A percentile compares a stretch with the other conserved stretches of the same genome.
These are phyloP conservation scores for Arachnomyces sp. DNA, from an alignment of 2,329 filamentous ascomycete species.

Conservation along the genomic window DNA sequence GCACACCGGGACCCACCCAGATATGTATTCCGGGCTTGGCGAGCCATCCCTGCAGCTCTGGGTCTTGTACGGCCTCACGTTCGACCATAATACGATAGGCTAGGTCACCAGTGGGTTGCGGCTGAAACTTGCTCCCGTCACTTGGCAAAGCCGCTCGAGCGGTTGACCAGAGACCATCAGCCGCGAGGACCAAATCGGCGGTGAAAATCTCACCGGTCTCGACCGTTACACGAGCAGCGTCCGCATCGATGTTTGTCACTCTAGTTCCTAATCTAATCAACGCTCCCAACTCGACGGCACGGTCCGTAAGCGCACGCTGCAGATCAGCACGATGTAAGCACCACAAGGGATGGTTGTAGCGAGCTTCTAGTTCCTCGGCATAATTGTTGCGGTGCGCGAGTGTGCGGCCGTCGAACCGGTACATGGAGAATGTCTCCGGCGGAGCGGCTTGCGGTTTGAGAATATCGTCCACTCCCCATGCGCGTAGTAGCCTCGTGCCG, in stretches of 20 bases:
- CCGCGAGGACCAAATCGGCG: constrained; percentile 38
- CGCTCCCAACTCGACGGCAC: constrained; percentile 30
- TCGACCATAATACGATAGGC: too few relatives aligned
- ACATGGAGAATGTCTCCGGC: constrained; percentile 23
- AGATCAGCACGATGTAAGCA: constrained; percentile 27
- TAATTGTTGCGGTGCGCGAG: constrained; percentile 27
- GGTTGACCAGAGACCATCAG: constrained; percentile 37
- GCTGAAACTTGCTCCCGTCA: background rate
- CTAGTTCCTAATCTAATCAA: constrained; percentile 19
- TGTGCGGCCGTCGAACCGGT: constrained; percentile 23
- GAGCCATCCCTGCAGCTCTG: constrained; percentile 2
- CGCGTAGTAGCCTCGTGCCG: constrained; percentile 12
- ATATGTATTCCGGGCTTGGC: constrained; percentile 5
- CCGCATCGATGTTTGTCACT: constrained; percentile 16
- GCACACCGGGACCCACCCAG: constrained; percentile 22
- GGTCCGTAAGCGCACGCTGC: constrained; percentile 20
- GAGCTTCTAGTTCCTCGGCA: constrained; percentile 19
- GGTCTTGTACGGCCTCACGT: too few relatives aligned
- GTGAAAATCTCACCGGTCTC: constrained; percentile 20
- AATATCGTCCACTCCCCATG: constrained; percentile 5
- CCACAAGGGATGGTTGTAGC: constrained; percentile 16
- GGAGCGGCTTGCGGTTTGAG: constrained; percentile 13
- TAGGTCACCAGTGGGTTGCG: too few relatives aligned
- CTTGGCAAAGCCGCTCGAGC: too few relatives aligned
- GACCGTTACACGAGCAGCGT: constrained; percentile 19